phyloP scores from a whole-genome alignment of 1,284 basidiomycete species.

The Austroboletus novae-zelandiae region DNA sequence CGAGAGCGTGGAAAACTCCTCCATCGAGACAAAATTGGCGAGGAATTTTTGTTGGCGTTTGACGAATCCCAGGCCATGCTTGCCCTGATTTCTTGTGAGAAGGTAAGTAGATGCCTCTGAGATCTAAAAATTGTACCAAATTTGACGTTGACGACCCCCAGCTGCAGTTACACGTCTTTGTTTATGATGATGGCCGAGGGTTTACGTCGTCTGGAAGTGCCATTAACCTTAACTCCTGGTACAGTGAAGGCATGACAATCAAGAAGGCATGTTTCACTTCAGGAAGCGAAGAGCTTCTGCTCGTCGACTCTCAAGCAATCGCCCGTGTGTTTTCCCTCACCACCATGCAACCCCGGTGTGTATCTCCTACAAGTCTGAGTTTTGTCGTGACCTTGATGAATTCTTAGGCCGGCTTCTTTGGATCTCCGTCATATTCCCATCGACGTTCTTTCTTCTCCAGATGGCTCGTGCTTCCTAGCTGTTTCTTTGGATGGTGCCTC shows the following conservation, averaged over 20 bases:
- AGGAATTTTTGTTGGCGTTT: conserved; percentile 42
- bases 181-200: conserved; percentile 40
- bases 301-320: conserved; percentile 42
- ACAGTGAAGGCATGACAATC: conserved; percentile 31
- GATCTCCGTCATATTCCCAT: conserved; percentile 25
- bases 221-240: conserved; percentile 46
- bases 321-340: conserved; percentile 50
- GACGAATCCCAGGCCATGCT: conserved; percentile 50
- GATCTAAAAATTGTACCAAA: not conserved
- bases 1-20: conserved; percentile 34
- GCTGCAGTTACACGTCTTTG: conserved; percentile 43
- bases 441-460: not conserved
- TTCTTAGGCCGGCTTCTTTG: conserved; percentile 45
- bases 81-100: conserved; percentile 40
- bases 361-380: not conserved
- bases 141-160: conserved; percentile 6
- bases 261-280: conserved; percentile 34
- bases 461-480: conserved; percentile 17
- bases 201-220: conserved; percentile 38
- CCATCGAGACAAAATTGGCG: conserved; percentile 45
- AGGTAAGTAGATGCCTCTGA: conserved; percentile 26
- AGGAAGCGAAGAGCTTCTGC: conserved; percentile 47
- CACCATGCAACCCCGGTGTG: conserved; percentile 50
- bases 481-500: conserved; percentile 51
- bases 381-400: not conserved